These are phyloP conservation scores for Jackrogersella minutella DNA, from an alignment of 495 filamentous ascomycete genomes.

Conservation along the genomic window DNA sequence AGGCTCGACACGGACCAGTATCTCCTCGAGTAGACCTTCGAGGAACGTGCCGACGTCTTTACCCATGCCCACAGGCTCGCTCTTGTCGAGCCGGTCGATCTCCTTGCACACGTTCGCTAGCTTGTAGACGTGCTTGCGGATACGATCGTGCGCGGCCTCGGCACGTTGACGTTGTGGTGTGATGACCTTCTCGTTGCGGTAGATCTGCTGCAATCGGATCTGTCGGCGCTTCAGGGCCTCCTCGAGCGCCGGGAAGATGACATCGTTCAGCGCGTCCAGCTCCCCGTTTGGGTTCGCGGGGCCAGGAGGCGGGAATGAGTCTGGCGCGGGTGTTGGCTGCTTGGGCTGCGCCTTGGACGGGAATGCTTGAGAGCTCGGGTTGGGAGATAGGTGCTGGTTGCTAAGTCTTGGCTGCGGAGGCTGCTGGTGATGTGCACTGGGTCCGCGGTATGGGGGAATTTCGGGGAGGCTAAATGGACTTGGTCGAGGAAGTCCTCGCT, in stretches of 20 bases:
- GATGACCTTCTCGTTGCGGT: conserved; percentile 51
- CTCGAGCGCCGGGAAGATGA: conserved; percentile 90
- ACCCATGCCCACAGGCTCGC: conserved; percentile 88
- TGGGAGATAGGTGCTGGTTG: conserved; percentile 37
- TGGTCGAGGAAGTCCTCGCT: conserved; percentile 37
- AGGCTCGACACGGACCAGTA: conserved; percentile 90
- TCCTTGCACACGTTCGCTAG: conserved; percentile 79
- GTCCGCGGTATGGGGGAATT: conserved; percentile 63
- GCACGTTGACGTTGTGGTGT: conserved; percentile 66
- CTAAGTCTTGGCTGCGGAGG: conserved; percentile 45
- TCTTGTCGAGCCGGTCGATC: conserved; percentile 85
- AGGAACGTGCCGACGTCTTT: conserved; percentile 84
- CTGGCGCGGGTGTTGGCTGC: conserved; percentile 35
- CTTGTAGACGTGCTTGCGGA: conserved; percentile 79
- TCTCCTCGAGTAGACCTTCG: conserved; percentile 92
- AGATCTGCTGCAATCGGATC: conserved; percentile 65
- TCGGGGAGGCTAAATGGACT: conserved; percentile 57
- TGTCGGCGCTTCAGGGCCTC: conserved; percentile 84
- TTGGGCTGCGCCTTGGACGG: conserved; percentile 40
- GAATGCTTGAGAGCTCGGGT: conserved; percentile 38
- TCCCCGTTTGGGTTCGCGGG: conserved; percentile 58
- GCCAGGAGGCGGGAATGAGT: conserved; percentile 55
- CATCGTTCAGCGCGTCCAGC: conserved; percentile 73
- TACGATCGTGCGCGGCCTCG: conserved; percentile 80
- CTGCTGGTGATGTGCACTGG: conserved; percentile 41